These are phyloP conservation scores for Kregervanrija delftensis DNA, from an alignment of 805 yeast species.

Conservation along the genomic window DNA sequence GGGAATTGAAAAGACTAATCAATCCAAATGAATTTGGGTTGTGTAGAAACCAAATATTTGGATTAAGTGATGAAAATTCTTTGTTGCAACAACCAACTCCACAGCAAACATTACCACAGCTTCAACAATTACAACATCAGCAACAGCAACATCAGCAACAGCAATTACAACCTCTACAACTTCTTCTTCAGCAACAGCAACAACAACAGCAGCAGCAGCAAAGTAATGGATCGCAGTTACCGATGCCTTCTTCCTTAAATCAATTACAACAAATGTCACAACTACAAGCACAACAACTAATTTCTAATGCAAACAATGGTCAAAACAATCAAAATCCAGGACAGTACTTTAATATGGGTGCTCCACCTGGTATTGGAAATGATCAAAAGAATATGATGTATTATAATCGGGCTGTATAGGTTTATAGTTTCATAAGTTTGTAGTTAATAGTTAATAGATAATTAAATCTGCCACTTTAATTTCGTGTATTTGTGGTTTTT, in stretches of 20 bases:
- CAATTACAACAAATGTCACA: constrained; percentile 1
- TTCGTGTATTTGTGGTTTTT: no score
- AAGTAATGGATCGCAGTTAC: neutral
- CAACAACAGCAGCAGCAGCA: constrained; percentile 1
- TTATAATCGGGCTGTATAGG: constrained; percentile 5
- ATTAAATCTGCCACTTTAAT: no score
- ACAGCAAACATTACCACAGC: neutral
- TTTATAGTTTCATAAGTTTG: neutral
- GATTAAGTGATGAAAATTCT: constrained; percentile 19
- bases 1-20: constrained; percentile 38
- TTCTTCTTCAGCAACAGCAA: constrained; percentile 8
- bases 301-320: constrained; percentile 2
- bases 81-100: constrained; percentile 2
- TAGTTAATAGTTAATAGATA: no score
- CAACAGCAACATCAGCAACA: constrained; percentile 2
- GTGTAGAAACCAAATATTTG: constrained; percentile 26
- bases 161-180: constrained; percentile 2
- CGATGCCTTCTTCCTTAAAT: neutral
- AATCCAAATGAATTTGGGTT: constrained; percentile 14
- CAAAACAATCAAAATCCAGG: neutral
- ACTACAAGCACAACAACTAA: constrained; percentile 8
- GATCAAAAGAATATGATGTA: constrained; percentile 19
- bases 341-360: constrained; percentile 5
- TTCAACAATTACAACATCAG: constrained; percentile 5
- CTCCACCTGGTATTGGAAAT: constrained; percentile 13